Conservation (phyloP, 106 monocot species). For the Triglochin maritima region DNA sequence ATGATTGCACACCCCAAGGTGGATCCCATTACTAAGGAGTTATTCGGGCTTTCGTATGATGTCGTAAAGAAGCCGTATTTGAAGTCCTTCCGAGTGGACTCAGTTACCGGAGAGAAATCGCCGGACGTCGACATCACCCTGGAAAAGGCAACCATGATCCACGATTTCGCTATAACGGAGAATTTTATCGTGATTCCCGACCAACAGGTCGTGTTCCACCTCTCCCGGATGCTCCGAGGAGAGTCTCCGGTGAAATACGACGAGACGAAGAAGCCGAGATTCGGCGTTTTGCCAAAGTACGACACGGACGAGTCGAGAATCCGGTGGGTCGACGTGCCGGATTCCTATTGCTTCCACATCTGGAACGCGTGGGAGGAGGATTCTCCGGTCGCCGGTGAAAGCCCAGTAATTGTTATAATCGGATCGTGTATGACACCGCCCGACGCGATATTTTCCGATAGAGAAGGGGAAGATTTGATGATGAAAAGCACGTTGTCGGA, state of each 20-base stretch:
- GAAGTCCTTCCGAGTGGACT: constrained; percentile 30
- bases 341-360: constrained; percentile 41
- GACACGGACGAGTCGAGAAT: constrained; percentile 23
- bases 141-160: constrained; percentile 31
- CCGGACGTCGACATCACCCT: constrained; percentile 20
- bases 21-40: constrained; percentile 34
- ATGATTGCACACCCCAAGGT: constrained; percentile 57
- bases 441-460: constrained; percentile 24
- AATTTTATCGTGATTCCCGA: constrained; percentile 40
- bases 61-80: constrained; percentile 19
- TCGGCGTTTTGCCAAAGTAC: constrained; percentile 32
- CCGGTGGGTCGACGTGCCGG: constrained; percentile 35
- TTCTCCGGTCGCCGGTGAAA: background rate
- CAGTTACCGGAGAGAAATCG: constrained; percentile 19
- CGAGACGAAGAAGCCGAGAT: constrained; percentile 18
- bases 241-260: constrained; percentile 19
- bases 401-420: constrained; percentile 18
- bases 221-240: constrained; percentile 17
- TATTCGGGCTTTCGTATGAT: constrained; percentile 34
- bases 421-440: constrained; percentile 45
- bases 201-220: constrained; percentile 39
- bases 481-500: constrained; percentile 26
- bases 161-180: constrained; percentile 54
- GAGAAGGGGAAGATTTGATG: background rate
- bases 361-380: constrained; percentile 55